Base-by-base conservation (phyloP, 495 filamentous ascomycete genomes). In the Penicillium arizonense region DNA sequence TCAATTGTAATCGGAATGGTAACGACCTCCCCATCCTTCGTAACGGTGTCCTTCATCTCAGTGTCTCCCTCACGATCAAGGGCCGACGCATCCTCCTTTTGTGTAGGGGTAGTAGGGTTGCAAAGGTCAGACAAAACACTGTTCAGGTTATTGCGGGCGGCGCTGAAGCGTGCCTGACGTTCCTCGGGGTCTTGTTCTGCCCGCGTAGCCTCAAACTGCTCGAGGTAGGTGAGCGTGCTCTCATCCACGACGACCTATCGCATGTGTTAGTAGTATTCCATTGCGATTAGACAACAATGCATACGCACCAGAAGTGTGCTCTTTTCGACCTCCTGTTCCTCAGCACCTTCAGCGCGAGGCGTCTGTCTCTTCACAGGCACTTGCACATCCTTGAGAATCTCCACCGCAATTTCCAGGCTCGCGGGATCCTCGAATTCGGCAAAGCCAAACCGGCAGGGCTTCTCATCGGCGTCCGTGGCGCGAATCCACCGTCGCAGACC, bases 371-470 rank as follows among this genome's bases (percentile, higher is more conserved):
- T 89, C 50, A 87, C 73, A 51, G 94, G 95, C 43, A 97, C 85
- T 70, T 95, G 80, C 49, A 98, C 77, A 63, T 91, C 87, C 72
- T 83, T 87, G 62, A 97, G 82, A 41, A 93, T 83, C 71, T 96
- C 90, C 50, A 91, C 85, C 49, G 93, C 94, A 44, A 86, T 86
- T 72, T 84, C 84, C 58, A 99, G 78, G 59, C 90, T 91, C 66
- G 96, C 88, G 30, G 87, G 83, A 72, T 97, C 91, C 53, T 96
- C 93, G 73, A 88, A 99, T 74, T 97, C 91, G 53, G 92, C 94
- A 74, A 99, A 97, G 34, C 94, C 95, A 75, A 97, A 97, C 47
- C 84, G 83, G 65, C 86, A 89, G 41, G 85, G 83, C 75, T 95
- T 96, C 44, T 87, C 83, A 57, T 95, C 87, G 30, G 88, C 86